Evolutionary conservation across 306 rosid genomes (phyloP), one percentile per base, ranked within the genome.

Genomic region (Oxytropis ochrocephala): DNA sequence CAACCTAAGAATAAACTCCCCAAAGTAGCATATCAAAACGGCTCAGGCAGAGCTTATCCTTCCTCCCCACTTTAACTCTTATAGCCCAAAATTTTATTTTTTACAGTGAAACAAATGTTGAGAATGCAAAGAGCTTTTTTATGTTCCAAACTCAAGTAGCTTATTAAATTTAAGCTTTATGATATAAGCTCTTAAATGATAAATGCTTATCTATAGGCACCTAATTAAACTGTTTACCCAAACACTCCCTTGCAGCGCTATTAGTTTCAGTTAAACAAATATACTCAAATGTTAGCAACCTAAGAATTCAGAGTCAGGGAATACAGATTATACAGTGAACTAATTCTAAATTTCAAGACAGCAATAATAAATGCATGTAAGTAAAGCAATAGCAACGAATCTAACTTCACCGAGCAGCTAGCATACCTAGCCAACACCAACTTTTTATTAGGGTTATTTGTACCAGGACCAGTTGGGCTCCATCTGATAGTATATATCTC

Each of bases 401-500:
- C 13, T 17, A 67, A 54, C 48, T 16, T 64, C 47, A 61, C 36
- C 58, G 50, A 30, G 61, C 65, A 57, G 39, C 35, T 65, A 50
- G 65, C 49, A 44, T 84, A 94, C 99, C 99, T 94, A 32, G 99
- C 99, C 74, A 94, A 81, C 78, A 94, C 80, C 78, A 91, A 86
- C 71, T 87, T 89, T 48, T 82, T 84, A 74, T 85, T 88, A 6
- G 96, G 91, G 64, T 94, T 91, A 80, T 52, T 88, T 70, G 98
- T 87, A 64, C 91, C 85, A 0, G 92, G 84, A 60, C 98, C 96
- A 33, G 95, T 92, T 24, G 98, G 98, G 74, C 98, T 92, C 98
- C 98, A 92, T 80, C 92, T 85, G 83, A 92, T 81, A 9, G 98
- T 88, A 82, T 92, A 92, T 75, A 92, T 88, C 81, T 89, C 98